These are phyloP conservation scores for Botrytis squamosa DNA, from an alignment of 2,329 filamentous ascomycete species.

Conservation along the genomic window DNA sequence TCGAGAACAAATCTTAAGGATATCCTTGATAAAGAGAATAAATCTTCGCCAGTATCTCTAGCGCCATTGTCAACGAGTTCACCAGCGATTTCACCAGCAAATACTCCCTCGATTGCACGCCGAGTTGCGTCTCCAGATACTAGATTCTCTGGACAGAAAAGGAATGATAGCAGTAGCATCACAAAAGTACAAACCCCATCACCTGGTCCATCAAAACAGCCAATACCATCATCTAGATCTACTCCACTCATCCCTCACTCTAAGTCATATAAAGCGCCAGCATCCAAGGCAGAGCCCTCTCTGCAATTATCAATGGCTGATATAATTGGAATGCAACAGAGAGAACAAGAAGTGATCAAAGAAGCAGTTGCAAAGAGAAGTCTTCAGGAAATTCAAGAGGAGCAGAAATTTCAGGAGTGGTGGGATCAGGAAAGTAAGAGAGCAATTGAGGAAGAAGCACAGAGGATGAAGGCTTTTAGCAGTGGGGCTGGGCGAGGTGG, in stretches of 20 bases:
- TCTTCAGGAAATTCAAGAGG: constrained; percentile 90
- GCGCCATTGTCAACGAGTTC: constrained; percentile 31
- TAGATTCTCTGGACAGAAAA: constrained; percentile 57
- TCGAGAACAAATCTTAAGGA: constrained; percentile 53
- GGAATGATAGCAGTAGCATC: constrained; percentile 24
- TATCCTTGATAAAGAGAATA: constrained; percentile 42
- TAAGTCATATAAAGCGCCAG: constrained; percentile 56
- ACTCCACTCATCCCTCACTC: constrained; percentile 55
- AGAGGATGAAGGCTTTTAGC: constrained; percentile 24
- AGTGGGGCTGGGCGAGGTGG: constrained; percentile 28
- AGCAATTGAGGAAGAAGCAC: constrained; percentile 49
- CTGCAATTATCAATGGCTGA: constrained; percentile 77
- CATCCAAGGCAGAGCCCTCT: constrained; percentile 60
- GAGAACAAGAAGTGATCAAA: constrained; percentile 76
- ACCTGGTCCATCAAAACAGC: constrained; percentile 23
- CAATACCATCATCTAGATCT: constrained; percentile 33
- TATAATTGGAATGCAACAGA: constrained; percentile 83
- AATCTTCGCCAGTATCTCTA: constrained; percentile 34
- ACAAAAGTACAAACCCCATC: constrained; percentile 25
- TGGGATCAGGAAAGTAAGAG: constrained; percentile 83
- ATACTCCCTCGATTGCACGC: constrained; percentile 41
- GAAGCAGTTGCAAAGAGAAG: constrained; percentile 86
- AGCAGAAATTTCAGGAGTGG: constrained; percentile 96
- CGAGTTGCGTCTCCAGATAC: constrained; percentile 62
- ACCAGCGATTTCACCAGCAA: constrained; percentile 32